Conservation (phyloP, 2,329 filamentous ascomycete species). For the Aspergillus hortae region DNA sequence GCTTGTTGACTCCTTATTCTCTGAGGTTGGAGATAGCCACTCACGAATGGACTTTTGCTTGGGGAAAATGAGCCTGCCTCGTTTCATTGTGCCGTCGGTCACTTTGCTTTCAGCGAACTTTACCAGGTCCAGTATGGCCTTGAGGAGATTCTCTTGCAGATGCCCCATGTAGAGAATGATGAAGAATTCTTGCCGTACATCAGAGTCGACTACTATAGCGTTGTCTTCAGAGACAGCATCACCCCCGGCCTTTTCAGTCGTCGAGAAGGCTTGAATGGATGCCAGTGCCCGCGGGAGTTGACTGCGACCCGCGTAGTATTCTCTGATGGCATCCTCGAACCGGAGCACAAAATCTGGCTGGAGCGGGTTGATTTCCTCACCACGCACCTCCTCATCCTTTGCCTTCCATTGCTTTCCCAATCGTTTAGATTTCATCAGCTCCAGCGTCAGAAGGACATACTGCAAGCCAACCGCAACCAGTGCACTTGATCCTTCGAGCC, state of each 20-base stretch:
- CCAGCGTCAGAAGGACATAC: conserved; percentile 54
- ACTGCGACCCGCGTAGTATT: conserved; percentile 52
- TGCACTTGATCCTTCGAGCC: conserved; percentile 59
- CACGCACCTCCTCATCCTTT: conserved; percentile 49
- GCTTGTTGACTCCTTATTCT: conserved; percentile 7
- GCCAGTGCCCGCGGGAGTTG: conserved; percentile 48
- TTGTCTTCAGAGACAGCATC: conserved; percentile 17
- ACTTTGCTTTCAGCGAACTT: conserved; percentile 63
- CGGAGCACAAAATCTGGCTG: conserved; percentile 52
- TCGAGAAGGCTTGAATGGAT: conserved; percentile 23
- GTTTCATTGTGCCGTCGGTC: conserved; percentile 60
- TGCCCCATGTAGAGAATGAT: conserved; percentile 62
- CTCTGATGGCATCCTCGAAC: conserved; percentile 50
- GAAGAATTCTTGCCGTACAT: conserved; percentile 58
- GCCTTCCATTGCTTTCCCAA: conserved; percentile 35
- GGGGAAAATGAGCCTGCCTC: conserved; percentile 60
- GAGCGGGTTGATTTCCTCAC: conserved; percentile 52
- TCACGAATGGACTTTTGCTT: conserved; percentile 58
- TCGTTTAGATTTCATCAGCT: conserved; percentile 36
- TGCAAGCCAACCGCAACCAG: conserved; percentile 60
- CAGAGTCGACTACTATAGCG: conserved; percentile 16
- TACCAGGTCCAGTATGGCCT: conserved; percentile 59
- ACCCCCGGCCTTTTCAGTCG: conserved; percentile 31
- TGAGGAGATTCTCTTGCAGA: conserved; percentile 56
- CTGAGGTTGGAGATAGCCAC: conserved; percentile 43